Evolutionary conservation across 768 basidiomycete genomes (phyloP).

Genomic region (Tephrocybe sp.): DNA sequence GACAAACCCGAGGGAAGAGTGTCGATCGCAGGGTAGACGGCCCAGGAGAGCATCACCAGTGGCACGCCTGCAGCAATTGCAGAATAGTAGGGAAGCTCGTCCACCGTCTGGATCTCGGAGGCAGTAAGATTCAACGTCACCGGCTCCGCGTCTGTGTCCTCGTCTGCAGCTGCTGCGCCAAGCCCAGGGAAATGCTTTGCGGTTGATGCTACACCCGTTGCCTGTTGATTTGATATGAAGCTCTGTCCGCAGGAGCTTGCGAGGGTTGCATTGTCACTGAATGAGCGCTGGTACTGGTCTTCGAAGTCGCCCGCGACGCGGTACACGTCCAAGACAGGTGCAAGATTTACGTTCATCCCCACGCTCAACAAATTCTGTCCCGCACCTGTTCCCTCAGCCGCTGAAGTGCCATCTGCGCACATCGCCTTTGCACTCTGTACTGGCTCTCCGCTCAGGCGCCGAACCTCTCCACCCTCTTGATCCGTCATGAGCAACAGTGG

Average conservation of each 20-base stretch:
- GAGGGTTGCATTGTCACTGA: conserved; percentile 12
- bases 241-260: conserved; percentile 10
- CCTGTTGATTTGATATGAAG: conserved; percentile 15
- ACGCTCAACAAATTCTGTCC: conserved; percentile 13
- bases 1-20: conserved; percentile 15
- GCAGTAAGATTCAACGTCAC: conserved; percentile 13
- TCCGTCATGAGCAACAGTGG: conserved; percentile 19
- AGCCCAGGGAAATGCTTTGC: conserved; percentile 19
- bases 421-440: conserved; percentile 16
- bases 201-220: conserved; percentile 13
- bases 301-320: conserved; percentile 16
- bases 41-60: conserved; percentile 19
- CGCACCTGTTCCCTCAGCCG: conserved; percentile 8
- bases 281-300: conserved; percentile 15
- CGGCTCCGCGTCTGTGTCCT: conserved; percentile 10
- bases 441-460: conserved; percentile 15
- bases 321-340: conserved; percentile 18
- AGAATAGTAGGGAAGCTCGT: conserved; percentile 14
- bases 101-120: conserved; percentile 11
- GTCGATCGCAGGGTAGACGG: conserved; percentile 13
- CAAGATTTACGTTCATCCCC: conserved; percentile 19
- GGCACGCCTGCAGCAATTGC: conserved; percentile 14
- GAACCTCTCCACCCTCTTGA: conserved; percentile 18
- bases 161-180: conserved; percentile 10
- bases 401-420: conserved; percentile 10